These are phyloP conservation scores for Lipomyces spencermartinsiae DNA, from an alignment of 805 yeast species.

Conservation along the genomic window DNA sequence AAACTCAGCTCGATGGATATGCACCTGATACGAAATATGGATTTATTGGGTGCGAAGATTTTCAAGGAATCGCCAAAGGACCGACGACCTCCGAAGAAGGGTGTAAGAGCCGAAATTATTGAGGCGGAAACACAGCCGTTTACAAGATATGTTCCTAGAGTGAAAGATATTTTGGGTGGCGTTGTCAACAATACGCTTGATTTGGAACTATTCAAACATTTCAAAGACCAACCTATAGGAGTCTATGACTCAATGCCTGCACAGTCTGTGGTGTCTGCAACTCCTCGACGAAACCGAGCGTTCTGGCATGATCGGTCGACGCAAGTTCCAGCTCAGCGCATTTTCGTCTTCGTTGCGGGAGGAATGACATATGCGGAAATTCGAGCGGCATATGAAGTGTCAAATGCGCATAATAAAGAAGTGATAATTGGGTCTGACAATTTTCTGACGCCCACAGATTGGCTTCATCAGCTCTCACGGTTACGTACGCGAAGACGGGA, in stretches of 20 bases:
- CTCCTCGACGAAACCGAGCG: conserved; percentile 31
- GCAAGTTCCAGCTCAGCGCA: conserved; percentile 58
- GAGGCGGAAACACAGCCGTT: conserved; percentile 43
- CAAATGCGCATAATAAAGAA: conserved; percentile 67
- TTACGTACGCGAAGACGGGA: conserved; percentile 42
- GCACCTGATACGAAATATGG: conserved; percentile 63
- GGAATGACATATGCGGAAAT: conserved; percentile 87
- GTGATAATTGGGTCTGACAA: conserved; percentile 83
- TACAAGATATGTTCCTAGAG: conserved; percentile 73
- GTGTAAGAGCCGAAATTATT: conserved; percentile 28
- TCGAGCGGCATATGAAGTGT: conserved; percentile 74
- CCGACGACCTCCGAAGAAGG: conserved; percentile 50
- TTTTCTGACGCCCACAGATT: conserved; percentile 54
- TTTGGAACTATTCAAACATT: conserved; percentile 70
- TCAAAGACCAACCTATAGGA: conserved; percentile 70
- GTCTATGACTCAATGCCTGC: conserved; percentile 14
- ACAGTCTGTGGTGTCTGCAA: conserved; percentile 10
- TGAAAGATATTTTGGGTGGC: conserved; percentile 62
- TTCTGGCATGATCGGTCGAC: conserved; percentile 31
- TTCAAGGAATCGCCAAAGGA: conserved; percentile 52
- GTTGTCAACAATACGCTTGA: conserved; percentile 58
- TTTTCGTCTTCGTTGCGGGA: conserved; percentile 85
- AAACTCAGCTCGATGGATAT: conserved; percentile 53
- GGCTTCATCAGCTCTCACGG: conserved; percentile 43
- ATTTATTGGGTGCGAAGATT: conserved; percentile 63